These are phyloP conservation scores for Paramecium biaurelia DNA, from an alignment of 73 alveolate species.

Conservation along the genomic window DNA sequence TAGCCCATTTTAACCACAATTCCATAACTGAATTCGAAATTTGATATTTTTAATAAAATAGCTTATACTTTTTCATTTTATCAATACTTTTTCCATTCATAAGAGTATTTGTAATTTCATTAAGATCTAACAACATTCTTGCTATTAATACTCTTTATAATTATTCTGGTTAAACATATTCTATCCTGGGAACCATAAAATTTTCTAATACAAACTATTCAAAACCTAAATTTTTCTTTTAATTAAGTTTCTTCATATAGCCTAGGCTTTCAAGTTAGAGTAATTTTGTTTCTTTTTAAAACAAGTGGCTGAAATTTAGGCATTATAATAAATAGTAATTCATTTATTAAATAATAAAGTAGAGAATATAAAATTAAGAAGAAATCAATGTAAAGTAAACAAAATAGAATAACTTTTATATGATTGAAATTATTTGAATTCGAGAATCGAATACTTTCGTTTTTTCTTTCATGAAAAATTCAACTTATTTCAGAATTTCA, in stretches of 20 bases:
- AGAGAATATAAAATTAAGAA: neutral
- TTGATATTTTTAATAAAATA: neutral
- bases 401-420: neutral
- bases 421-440: neutral
- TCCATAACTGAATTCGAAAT: neutral
- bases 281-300: neutral
- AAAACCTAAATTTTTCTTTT: neutral
- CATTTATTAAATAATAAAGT: neutral
- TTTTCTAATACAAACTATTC: neutral
- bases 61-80: neutral
- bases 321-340: neutral
- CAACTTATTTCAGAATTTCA: neutral
- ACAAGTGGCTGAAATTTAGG: conserved; percentile 21
- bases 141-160: neutral
- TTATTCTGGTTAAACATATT: neutral
- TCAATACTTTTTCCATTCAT: neutral
- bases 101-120: neutral
- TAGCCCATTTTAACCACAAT: conserved; percentile 26
- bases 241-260: neutral
- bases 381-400: neutral
- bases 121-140: neutral
- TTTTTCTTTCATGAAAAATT: neutral
- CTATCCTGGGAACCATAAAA: neutral
- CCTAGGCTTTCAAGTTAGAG: neutral
- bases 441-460: neutral